These are phyloP conservation scores for Ceratobasidium sp. DNA, from an alignment of 1,284 basidiomycete species.

Conservation along the genomic window DNA sequence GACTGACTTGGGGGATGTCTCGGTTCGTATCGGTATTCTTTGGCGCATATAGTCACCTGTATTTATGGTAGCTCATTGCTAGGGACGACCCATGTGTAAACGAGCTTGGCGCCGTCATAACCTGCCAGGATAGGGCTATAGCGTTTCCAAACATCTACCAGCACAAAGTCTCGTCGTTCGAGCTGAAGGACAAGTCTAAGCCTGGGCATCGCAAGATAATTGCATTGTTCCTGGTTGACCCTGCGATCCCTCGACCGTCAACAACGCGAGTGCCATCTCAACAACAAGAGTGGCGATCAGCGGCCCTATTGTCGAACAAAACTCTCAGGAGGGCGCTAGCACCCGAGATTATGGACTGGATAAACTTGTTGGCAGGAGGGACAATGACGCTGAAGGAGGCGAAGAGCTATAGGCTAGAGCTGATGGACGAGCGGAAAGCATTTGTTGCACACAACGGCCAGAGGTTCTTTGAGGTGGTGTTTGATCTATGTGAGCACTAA, in stretches of 20 bases:
- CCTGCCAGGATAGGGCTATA: conserved; percentile 58
- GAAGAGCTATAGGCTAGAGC: background rate
- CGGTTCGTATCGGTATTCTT: background rate
- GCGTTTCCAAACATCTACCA: conserved; percentile 70
- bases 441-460: background rate
- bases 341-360: background rate
- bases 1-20: background rate
- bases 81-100: conserved; percentile 41
- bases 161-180: conserved; percentile 48
- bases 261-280: conserved; percentile 51
- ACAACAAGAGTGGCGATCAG: conserved; percentile 54
- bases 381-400: conserved; percentile 8
- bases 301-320: background rate
- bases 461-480: background rate
- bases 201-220: conserved; percentile 58
- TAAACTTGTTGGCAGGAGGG: background rate
- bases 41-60: background rate
- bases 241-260: conserved; percentile 48
- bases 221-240: conserved; percentile 57
- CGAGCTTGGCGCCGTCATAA: conserved; percentile 51
- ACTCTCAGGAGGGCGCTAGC: too few species aligned
- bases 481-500: background rate
- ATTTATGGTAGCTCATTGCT: background rate
- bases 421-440: conserved; percentile 24
- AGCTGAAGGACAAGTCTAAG: conserved; percentile 53